These are phyloP conservation scores for Raphanus raphanistrum DNA, from an alignment of 345 rosid genomes.

Conservation along the genomic window DNA sequence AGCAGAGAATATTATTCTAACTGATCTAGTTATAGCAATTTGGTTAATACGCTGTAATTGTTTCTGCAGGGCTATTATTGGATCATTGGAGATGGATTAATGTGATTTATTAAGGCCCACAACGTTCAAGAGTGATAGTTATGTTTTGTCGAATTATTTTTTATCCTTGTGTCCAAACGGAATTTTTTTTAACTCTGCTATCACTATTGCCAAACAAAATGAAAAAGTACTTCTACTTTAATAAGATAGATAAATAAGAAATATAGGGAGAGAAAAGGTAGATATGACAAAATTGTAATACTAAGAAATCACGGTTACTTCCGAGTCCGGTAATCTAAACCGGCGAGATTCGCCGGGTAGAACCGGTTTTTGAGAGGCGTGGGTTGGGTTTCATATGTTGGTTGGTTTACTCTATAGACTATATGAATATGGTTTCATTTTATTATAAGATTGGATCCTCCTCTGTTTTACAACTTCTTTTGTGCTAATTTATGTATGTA, in stretches of 20 bases:
- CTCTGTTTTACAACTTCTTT: not conserved
- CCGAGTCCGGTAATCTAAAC: constrained; percentile 39
- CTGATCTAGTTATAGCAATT: too few relatives aligned
- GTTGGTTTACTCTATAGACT: constrained; percentile 14
- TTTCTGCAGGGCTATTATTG: too few relatives aligned
- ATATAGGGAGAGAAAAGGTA: constrained; percentile 33
- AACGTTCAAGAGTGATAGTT: too few relatives aligned
- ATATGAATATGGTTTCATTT: not conserved
- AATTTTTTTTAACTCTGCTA: too few relatives aligned
- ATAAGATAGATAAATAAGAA: constrained; percentile 24
- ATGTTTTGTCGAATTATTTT: too few relatives aligned
- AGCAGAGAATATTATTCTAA: too few relatives aligned
- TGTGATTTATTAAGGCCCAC: too few relatives aligned
- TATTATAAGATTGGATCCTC: not conserved
- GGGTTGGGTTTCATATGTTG: constrained; percentile 25
- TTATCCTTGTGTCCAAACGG: too few relatives aligned
- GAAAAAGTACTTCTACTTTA: too few relatives aligned
- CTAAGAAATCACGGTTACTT: constrained; percentile 14
- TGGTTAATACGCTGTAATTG: too few relatives aligned
- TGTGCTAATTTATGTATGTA: constrained; percentile 6
- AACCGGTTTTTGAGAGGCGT: constrained; percentile 40
- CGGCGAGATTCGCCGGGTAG: constrained; percentile 30
- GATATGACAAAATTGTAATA: constrained; percentile 25
- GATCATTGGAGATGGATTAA: too few relatives aligned
- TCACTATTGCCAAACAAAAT: too few relatives aligned